Conservation (phyloP, 2,329 filamentous ascomycete species). For the Pyrenophora graminea region DNA sequence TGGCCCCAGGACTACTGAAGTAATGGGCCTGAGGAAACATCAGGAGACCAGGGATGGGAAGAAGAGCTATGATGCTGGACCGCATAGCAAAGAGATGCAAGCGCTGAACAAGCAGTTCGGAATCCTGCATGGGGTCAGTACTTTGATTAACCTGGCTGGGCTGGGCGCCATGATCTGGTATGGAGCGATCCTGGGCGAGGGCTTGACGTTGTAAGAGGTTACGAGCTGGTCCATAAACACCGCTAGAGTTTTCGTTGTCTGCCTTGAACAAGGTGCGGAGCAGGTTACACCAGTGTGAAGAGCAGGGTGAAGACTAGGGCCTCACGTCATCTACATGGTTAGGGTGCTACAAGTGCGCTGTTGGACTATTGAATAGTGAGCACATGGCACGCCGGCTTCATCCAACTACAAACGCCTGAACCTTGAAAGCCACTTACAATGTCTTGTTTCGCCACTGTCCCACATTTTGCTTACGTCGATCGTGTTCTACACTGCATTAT, state of each 20-base stretch:
- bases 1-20: slow-evolving; percentile 73
- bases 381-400: neutral
- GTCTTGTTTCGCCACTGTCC: no score
- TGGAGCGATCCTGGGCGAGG: slow-evolving; percentile 69
- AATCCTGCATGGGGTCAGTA: slow-evolving; percentile 78
- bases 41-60: slow-evolving; percentile 92
- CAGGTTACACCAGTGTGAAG: neutral
- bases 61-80: slow-evolving; percentile 76
- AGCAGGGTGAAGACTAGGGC: neutral
- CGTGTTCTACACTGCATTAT: no score
- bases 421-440: neutral
- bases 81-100: slow-evolving; percentile 84
- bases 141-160: slow-evolving; percentile 74
- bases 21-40: slow-evolving; percentile 75
- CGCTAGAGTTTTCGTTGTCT: no score
- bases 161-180: slow-evolving; percentile 75
- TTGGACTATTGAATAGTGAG: slow-evolving; percentile 4
- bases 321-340: no score
- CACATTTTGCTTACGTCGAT: no score
- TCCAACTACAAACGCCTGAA: neutral
- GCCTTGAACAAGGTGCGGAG: no score
- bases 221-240: no score
- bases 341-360: neutral
- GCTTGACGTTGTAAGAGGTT: slow-evolving; percentile 8
- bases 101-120: slow-evolving; percentile 61